Percentiles rank a stretch among this genome's conserved stretches.
phyloP scores from a whole-genome alignment of 495 filamentous ascomycete species.

The Halenospora varia region DNA sequence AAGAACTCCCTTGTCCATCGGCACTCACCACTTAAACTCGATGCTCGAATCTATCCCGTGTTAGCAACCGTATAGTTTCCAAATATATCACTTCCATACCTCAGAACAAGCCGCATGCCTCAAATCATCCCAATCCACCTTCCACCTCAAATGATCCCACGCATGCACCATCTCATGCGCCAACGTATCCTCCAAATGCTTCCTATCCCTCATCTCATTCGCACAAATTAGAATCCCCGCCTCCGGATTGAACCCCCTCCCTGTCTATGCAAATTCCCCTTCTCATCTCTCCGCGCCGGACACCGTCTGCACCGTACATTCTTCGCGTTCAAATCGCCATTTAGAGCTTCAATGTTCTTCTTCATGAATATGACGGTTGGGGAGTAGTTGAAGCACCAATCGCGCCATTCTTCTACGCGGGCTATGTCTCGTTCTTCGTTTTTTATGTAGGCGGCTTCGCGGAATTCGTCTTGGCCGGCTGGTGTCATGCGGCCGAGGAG shows the following conservation, averaged over 20 bases:
- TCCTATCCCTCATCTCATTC: conserved; percentile 70
- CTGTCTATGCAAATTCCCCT: conserved; percentile 44
- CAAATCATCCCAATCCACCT: conserved; percentile 75
- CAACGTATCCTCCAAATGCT: conserved; percentile 86
- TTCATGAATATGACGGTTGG: conserved; percentile 82
- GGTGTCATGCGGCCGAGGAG: conserved; percentile 65
- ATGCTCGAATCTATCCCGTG: conserved; percentile 74
- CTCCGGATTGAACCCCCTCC: conserved; percentile 78
- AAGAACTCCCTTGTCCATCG: conserved; percentile 86
- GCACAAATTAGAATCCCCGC: conserved; percentile 89
- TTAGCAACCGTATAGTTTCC: conserved; percentile 11
- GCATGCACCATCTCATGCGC: conserved; percentile 98
- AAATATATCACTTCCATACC: conserved; percentile 49
- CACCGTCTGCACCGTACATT: conserved; percentile 85
- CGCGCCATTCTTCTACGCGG: conserved; percentile 70
- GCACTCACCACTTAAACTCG: conserved; percentile 89
- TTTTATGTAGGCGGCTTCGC: conserved; percentile 58
- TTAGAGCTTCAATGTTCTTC: conserved; percentile 70
- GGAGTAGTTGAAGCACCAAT: conserved; percentile 76
- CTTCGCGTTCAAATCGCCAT: conserved; percentile 61
- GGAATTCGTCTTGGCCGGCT: conserved; percentile 66
- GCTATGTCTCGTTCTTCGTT: conserved; percentile 69
- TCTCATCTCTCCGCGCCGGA: conserved; percentile 33
- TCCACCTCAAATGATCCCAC: conserved; percentile 88
- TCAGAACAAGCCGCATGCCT: conserved; percentile 94